phyloP scores from a whole-genome alignment of 139 green algal genomes.

The Raphidocelis subcapitata region DNA sequence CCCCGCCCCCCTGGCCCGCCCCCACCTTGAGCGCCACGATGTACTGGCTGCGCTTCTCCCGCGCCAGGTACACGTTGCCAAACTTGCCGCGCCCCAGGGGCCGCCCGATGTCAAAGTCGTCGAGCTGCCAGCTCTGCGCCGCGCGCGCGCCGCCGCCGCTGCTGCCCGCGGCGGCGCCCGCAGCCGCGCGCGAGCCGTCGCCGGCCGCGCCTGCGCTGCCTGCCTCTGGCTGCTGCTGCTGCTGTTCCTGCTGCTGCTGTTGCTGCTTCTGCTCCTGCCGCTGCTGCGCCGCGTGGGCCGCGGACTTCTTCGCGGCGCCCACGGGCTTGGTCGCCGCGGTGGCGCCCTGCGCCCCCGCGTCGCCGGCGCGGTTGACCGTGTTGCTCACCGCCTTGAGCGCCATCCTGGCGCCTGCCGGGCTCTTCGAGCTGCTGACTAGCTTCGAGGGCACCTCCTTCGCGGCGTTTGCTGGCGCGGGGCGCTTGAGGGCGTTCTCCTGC shows the following conservation, averaged over 20 bases:
- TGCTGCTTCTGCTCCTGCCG: not conserved
- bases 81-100: slow-evolving; percentile 97
- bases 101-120: slow-evolving; percentile 97
- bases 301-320: not conserved
- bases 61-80: slow-evolving; percentile 97
- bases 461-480: too few species aligned
- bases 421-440: too few species aligned
- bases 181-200: not conserved
- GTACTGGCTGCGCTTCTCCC: slow-evolving; percentile 89
- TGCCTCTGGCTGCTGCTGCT: not conserved
- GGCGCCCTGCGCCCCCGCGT: too few species aligned
- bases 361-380: too few species aligned
- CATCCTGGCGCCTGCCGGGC: too few species aligned
- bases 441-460: too few species aligned
- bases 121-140: slow-evolving; percentile 71
- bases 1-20: too few species aligned
- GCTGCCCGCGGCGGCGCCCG: not conserved
- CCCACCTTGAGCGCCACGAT: slow-evolving; percentile 96
- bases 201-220: too few species aligned
- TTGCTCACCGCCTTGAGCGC: too few species aligned
- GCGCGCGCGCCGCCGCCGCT: not conserved
- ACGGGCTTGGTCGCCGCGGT: too few species aligned
- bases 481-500: too few species aligned
- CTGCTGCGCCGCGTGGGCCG: not conserved
- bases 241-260: slow-evolving; percentile 6